Percentiles rank a stretch among this genome's conserved stretches.
Evolutionary conservation across 768 basidiomycete species (phyloP).

Genomic region (Lactarius sanguifluus): DNA sequence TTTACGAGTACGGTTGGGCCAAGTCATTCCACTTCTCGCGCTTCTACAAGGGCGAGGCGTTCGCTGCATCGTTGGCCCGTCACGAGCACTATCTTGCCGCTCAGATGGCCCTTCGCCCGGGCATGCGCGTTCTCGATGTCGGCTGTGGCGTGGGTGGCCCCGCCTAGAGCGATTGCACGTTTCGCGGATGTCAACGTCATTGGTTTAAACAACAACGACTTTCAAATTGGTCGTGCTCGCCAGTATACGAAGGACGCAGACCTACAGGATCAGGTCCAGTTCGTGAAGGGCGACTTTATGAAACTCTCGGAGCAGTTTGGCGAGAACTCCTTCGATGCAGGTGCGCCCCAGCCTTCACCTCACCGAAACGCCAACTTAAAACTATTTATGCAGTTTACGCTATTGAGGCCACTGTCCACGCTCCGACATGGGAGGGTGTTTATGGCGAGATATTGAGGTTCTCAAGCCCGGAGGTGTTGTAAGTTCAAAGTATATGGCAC

Average conservation of each 20-base stretch:
- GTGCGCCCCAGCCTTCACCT: constrained; percentile 43
- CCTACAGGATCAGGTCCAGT: constrained; percentile 73
- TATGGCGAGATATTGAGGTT: constrained; percentile 90
- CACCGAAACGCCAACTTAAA: constrained; percentile 7
- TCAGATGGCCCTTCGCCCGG: constrained; percentile 78
- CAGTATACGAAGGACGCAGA: constrained; percentile 78
- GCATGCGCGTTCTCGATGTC: constrained; percentile 96
- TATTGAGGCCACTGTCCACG: constrained; percentile 97
- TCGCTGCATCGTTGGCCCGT: constrained; percentile 75
- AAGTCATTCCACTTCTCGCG: constrained; percentile 96
- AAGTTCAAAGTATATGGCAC: constrained; percentile 37
- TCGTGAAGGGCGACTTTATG: constrained; percentile 96
- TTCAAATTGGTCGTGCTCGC: constrained; percentile 85
- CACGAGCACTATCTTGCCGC: constrained; percentile 97
- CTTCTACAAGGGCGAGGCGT: constrained; percentile 89
- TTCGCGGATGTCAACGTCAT: constrained; percentile 85
- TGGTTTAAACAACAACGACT: constrained; percentile 95
- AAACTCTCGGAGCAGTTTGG: constrained; percentile 90
- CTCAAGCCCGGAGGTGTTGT: constrained; percentile 96
- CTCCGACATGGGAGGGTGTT: constrained; percentile 93
- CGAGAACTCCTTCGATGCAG: constrained; percentile 91
- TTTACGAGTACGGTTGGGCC: constrained; percentile 95
- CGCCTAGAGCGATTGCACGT: constrained; percentile 88
- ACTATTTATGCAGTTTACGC: constrained; percentile 70
- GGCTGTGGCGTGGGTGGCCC: constrained; percentile 99